These are phyloP conservation scores for Saccharomycopsis synnaedendra DNA, from an alignment of 805 yeast genomes.

Conservation along the genomic window DNA sequence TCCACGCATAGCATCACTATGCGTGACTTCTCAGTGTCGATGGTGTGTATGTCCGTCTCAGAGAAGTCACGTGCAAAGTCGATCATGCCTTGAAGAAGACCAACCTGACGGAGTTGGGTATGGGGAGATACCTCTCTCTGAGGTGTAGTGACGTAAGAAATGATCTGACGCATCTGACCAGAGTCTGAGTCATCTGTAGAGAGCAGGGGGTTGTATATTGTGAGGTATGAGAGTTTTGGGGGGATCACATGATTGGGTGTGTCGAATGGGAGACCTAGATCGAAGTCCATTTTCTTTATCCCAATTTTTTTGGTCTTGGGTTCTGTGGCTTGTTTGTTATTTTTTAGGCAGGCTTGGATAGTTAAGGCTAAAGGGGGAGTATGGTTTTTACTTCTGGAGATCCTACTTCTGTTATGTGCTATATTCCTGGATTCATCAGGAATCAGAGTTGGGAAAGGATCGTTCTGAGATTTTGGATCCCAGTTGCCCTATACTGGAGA, in stretches of 20 bases:
- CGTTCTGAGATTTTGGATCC: too few relatives aligned
- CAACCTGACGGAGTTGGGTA: conserved; percentile 12
- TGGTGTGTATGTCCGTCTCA: background rate
- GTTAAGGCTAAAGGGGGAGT: too few relatives aligned
- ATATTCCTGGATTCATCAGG: too few relatives aligned
- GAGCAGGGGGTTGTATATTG: conserved; percentile 12
- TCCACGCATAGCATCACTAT: conserved; percentile 10
- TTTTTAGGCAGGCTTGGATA: too few relatives aligned
- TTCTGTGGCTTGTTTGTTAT: background rate
- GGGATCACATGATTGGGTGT: conserved; percentile 9
- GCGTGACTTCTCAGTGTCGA: conserved; percentile 15
- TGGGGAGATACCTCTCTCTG: background rate
- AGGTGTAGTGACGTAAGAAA: conserved; percentile 4
- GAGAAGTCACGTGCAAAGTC: conserved; percentile 14
- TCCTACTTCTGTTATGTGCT: too few relatives aligned
- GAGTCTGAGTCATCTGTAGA: conserved; percentile 5
- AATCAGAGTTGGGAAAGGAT: too few relatives aligned
- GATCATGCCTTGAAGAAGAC: conserved; percentile 13
- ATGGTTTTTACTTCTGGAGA: too few relatives aligned
- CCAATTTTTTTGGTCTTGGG: background rate
- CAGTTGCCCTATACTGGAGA: too few relatives aligned
- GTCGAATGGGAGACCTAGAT: conserved; percentile 2
- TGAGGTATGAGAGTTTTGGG: conserved; percentile 10
- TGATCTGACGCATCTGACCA: conserved; percentile 11
- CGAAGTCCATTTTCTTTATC: background rate